phyloP scores from a whole-genome alignment of 2,329 filamentous ascomycete species.

The Apiospora koreana region DNA sequence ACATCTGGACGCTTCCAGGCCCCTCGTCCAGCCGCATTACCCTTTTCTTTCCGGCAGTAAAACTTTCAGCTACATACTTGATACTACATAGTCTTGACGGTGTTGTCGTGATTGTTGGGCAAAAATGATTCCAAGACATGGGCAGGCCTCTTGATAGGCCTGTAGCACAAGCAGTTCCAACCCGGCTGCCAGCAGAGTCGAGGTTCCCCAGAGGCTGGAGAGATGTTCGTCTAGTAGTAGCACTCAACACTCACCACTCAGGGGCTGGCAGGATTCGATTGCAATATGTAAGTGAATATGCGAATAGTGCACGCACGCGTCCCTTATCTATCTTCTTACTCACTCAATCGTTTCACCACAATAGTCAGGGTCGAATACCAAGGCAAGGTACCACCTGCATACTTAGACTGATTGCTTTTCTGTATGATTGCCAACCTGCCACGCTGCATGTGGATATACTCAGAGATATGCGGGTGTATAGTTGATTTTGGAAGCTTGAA shows the following conservation, averaged over 20 bases:
- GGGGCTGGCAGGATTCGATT: background rate
- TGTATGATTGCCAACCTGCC: background rate
- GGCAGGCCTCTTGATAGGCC: background rate
- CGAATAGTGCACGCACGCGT: background rate
- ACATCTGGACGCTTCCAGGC: slow-evolving; percentile 12
- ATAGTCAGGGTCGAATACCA: background rate
- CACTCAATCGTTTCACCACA: background rate
- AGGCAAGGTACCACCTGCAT: slow-evolving; percentile 5
- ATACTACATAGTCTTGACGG: background rate
- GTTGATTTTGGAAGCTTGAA: background rate
- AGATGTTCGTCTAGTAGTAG: background rate
- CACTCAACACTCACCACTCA: background rate
- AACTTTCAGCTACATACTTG: background rate
- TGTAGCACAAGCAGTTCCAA: background rate
- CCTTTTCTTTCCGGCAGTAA: background rate
- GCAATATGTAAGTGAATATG: background rate
- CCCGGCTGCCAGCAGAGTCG: background rate
- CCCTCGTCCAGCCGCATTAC: background rate
- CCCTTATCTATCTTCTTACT: background rate
- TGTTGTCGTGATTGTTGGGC: background rate
- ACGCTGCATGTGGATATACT: slow-evolving; percentile 5
- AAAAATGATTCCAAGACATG: background rate
- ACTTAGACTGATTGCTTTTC: background rate
- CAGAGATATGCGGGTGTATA: background rate
- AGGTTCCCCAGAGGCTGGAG: background rate